These are phyloP conservation scores for Amniculicola lignicola DNA, from an alignment of 495 filamentous ascomycete species.

Conservation along the genomic window DNA sequence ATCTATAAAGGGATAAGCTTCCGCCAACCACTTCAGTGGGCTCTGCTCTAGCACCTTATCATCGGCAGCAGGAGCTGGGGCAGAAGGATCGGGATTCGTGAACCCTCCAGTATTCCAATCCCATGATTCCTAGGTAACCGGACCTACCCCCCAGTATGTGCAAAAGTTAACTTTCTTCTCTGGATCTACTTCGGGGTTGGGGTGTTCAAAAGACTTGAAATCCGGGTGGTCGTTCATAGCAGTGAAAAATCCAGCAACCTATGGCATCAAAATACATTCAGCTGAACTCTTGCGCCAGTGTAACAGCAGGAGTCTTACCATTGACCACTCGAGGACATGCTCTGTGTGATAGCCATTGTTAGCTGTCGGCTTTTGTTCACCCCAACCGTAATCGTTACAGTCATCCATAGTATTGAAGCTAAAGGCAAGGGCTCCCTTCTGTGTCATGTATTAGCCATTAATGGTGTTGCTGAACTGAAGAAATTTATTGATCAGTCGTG, in stretches of 20 bases:
- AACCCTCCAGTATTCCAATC: conserved; percentile 8
- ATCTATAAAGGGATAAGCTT: conserved; percentile 15
- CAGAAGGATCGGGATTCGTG: conserved; percentile 3
- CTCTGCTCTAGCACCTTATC: background rate
- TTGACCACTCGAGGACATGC: conserved; percentile 18
- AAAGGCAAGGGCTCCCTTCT: conserved; percentile 2
- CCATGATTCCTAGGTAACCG: conserved; percentile 9
- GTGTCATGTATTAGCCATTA: conserved; percentile 4
- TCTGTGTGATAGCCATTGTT: conserved; percentile 6
- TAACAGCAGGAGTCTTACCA: background rate
- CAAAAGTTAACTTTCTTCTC: conserved; percentile 9
- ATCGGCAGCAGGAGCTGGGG: background rate
- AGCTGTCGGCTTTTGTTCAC: conserved; percentile 3
- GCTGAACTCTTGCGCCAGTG: background rate
- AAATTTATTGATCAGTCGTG: background rate
- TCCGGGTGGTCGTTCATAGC: conserved; percentile 5
- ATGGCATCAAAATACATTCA: background rate
- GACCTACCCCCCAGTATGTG: conserved; percentile 15
- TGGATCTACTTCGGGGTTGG: background rate
- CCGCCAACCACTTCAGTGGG: conserved; percentile 4
- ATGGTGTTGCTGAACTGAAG: conserved; percentile 1
- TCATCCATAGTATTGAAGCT: conserved; percentile 12
- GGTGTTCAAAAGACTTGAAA: conserved; percentile 5
- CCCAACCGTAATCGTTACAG: conserved; percentile 10
- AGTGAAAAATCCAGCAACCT: conserved; percentile 4